A percentile compares a stretch with the other conserved stretches of the same genome.
Evolutionary conservation across 2,329 filamentous ascomycete genomes (phyloP).

Genomic region (Cercospora zeae-maydis): DNA sequence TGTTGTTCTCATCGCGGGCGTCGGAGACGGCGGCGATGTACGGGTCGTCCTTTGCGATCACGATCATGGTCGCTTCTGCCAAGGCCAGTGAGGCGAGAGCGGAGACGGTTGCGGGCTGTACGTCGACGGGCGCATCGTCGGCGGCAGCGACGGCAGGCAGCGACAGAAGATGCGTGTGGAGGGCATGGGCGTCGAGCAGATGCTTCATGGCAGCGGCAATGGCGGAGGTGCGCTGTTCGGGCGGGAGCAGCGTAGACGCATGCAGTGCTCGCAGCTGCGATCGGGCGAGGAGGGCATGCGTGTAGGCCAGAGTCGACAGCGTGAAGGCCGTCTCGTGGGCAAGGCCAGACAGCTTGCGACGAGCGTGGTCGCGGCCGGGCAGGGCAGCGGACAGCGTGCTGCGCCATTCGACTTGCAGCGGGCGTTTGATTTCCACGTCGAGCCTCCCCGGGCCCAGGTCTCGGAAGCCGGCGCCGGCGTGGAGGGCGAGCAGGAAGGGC

Average conservation of each 20-base stretch:
- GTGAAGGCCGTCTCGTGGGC: slow-evolving; percentile 81
- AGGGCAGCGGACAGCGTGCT: slow-evolving; percentile 67
- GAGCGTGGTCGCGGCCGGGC: slow-evolving; percentile 60
- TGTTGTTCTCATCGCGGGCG: slow-evolving; percentile 74
- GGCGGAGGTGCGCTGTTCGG: slow-evolving; percentile 65
- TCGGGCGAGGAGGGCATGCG: slow-evolving; percentile 69
- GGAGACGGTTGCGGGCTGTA: slow-evolving; percentile 43
- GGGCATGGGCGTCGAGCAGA: slow-evolving; percentile 71
- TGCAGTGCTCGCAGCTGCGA: slow-evolving; percentile 71
- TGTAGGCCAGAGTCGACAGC: slow-evolving; percentile 71
- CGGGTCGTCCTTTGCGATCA: slow-evolving; percentile 89
- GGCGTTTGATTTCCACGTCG: slow-evolving; percentile 62
- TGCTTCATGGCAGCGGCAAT: slow-evolving; percentile 72
- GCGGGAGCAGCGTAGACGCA: slow-evolving; percentile 60
- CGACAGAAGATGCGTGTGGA: slow-evolving; percentile 66
- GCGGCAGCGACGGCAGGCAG: slow-evolving; percentile 49
- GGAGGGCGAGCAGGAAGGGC: slow-evolving; percentile 76
- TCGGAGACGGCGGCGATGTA: slow-evolving; percentile 81
- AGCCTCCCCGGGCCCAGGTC: slow-evolving; percentile 58
- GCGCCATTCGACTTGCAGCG: slow-evolving; percentile 74
- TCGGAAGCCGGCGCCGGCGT: slow-evolving; percentile 58
- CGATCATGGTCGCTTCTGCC: slow-evolving; percentile 84
- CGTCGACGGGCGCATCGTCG: slow-evolving; percentile 41
- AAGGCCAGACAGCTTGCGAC: slow-evolving; percentile 68
- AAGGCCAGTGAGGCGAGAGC: slow-evolving; percentile 61